Evolutionary conservation across 2,329 filamentous ascomycete species (phyloP).

Genomic region (Hypoxylon sp.): DNA sequence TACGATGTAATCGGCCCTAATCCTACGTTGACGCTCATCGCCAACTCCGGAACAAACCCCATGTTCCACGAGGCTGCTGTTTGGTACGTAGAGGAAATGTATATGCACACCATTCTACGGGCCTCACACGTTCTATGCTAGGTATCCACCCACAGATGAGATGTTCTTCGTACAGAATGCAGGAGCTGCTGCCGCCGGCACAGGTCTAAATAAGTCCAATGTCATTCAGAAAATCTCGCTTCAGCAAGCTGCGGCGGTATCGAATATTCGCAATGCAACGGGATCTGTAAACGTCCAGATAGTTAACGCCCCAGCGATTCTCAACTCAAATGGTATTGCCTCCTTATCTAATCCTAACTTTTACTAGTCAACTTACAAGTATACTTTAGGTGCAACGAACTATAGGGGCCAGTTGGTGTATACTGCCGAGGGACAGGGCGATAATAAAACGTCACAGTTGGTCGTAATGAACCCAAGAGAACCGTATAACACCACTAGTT

Average conservation of each 20-base stretch:
- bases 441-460: conserved; percentile 56
- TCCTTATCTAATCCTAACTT: too few species aligned
- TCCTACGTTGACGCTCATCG: conserved; percentile 65
- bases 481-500: conserved; percentile 65
- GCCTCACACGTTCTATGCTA: conserved; percentile 35
- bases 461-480: conserved; percentile 59
- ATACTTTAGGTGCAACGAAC: conserved; percentile 61
- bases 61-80: conserved; percentile 69
- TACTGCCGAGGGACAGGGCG: conserved; percentile 64
- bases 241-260: conserved; percentile 57
- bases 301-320: conserved; percentile 60
- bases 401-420: conserved; percentile 64
- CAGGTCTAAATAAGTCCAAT: conserved; percentile 63
- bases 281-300: conserved; percentile 58
- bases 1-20: conserved; percentile 62
- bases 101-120: background rate
- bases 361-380: background rate
- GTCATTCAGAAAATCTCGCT: conserved; percentile 65
- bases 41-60: conserved; percentile 59
- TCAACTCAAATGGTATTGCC: conserved; percentile 64
- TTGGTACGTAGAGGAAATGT: conserved; percentile 55
- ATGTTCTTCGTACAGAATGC: conserved; percentile 69
- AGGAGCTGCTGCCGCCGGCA: conserved; percentile 61
- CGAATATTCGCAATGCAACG: conserved; percentile 55
- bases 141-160: conserved; percentile 62